These are phyloP conservation scores for Boletus tylopilopsis DNA, from an alignment of 768 basidiomycete genomes.

Conservation along the genomic window DNA sequence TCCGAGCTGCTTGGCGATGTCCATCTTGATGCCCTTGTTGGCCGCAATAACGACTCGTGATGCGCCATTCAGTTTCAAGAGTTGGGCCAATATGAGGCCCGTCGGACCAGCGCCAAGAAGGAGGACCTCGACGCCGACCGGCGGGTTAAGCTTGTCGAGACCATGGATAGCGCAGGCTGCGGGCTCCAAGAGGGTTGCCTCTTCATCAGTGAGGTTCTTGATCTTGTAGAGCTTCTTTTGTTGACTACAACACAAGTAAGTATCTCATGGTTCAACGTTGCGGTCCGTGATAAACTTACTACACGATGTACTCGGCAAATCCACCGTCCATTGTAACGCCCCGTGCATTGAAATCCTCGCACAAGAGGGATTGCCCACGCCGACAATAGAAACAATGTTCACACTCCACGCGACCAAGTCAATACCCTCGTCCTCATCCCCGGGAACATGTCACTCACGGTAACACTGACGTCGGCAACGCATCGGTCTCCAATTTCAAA, in stretches of 20 bases:
- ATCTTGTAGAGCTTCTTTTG: slow-evolving; percentile 84
- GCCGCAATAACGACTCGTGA: slow-evolving; percentile 77
- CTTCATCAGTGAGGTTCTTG: slow-evolving; percentile 81
- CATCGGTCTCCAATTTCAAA: slow-evolving; percentile 78
- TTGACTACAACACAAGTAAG: slow-evolving; percentile 35
- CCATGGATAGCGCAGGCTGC: slow-evolving; percentile 91
- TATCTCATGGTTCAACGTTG: not conserved
- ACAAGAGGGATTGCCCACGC: slow-evolving; percentile 75
- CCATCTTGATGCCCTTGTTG: slow-evolving; percentile 89
- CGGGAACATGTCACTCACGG: slow-evolving; percentile 40
- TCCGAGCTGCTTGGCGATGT: slow-evolving; percentile 74
- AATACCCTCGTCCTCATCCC: not conserved
- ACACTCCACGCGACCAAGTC: slow-evolving; percentile 46
- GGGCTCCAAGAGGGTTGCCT: slow-evolving; percentile 85
- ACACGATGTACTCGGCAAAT: slow-evolving; percentile 86
- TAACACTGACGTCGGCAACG: slow-evolving; percentile 76
- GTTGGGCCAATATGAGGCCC: slow-evolving; percentile 84
- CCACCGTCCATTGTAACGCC: slow-evolving; percentile 83
- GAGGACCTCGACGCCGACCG: slow-evolving; percentile 81
- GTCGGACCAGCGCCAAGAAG: slow-evolving; percentile 90
- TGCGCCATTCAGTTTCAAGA: slow-evolving; percentile 86
- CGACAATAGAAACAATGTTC: slow-evolving; percentile 85
- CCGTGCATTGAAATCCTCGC: slow-evolving; percentile 78
- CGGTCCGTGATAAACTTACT: slow-evolving; percentile 43
- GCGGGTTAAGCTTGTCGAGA: slow-evolving; percentile 79